Conservation (phyloP, 176 grass and related monocot genomes). For the Triticum timopheevii region DNA sequence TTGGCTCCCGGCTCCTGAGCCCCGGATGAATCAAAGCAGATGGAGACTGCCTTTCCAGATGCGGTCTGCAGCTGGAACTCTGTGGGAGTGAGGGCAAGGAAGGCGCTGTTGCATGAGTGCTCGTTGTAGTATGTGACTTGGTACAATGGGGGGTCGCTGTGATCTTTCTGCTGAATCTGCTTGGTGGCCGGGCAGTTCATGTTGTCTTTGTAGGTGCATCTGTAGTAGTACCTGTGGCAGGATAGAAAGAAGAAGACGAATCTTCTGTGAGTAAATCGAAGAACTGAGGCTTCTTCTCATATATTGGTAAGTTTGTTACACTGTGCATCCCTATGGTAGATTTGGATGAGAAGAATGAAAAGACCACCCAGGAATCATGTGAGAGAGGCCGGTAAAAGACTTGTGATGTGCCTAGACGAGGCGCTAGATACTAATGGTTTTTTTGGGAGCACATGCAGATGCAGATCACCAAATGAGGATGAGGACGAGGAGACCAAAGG, state of each 20-base stretch:
- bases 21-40: conserved; percentile 55
- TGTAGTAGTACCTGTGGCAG: conserved; percentile 56
- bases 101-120: conserved; percentile 60
- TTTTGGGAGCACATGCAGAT: conserved; percentile 2
- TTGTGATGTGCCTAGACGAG: background rate
- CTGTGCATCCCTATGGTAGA: background rate
- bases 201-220: conserved; percentile 69
- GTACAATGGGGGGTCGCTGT: conserved; percentile 64
- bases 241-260: background rate
- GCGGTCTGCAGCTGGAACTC: conserved; percentile 52
- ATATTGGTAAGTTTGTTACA: background rate
- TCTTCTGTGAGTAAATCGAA: background rate
- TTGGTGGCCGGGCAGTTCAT: conserved; percentile 61
- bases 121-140: conserved; percentile 66
- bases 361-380: background rate
- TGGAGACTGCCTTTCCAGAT: conserved; percentile 58
- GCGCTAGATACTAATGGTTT: background rate
- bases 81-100: conserved; percentile 45
- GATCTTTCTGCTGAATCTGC: conserved; percentile 68
- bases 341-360: background rate
- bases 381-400: background rate
- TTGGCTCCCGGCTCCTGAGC: conserved; percentile 27
- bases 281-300: background rate
- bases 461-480: background rate
- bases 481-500: background rate